Evolutionary conservation across 1,284 basidiomycete genomes (phyloP).

Genomic region (Gomphus sp.): DNA sequence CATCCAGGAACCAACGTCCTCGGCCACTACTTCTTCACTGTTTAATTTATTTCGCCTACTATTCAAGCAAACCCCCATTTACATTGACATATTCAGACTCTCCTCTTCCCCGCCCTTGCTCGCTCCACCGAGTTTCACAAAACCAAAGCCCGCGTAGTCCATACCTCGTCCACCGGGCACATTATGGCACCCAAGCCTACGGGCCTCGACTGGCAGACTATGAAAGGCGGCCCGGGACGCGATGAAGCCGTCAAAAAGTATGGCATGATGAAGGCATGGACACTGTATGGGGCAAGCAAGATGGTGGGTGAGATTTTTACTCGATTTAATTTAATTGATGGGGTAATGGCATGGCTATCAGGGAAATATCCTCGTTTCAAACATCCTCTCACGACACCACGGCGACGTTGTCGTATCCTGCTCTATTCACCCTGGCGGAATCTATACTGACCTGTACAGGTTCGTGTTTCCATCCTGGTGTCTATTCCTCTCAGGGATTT

Average conservation of each 20-base stretch:
- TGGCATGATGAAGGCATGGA: background rate
- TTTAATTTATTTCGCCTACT: background rate
- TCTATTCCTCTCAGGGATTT: background rate
- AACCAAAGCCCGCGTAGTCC: slow-evolving; percentile 4
- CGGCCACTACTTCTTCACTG: slow-evolving; percentile 9
- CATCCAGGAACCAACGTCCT: slow-evolving; percentile 8
- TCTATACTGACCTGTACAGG: slow-evolving; percentile 3
- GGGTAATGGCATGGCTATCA: background rate
- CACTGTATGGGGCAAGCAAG: slow-evolving; percentile 5
- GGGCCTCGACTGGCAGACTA: slow-evolving; percentile 1
- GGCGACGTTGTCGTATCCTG: slow-evolving; percentile 2
- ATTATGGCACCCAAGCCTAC: background rate
- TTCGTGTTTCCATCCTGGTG: background rate
- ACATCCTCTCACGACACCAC: slow-evolving; percentile 3
- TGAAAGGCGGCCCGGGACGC: slow-evolving; percentile 4
- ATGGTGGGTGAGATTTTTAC: background rate
- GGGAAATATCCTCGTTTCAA: slow-evolving; percentile 1
- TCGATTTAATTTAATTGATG: background rate
- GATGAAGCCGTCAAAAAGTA: background rate
- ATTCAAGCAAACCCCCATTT: background rate
- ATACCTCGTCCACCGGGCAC: background rate
- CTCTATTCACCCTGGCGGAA: slow-evolving; percentile 4
- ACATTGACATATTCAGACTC: background rate
- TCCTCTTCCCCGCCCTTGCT: slow-evolving; percentile 1
- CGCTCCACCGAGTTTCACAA: background rate